Conservation (phyloP, 768 basidiomycete species). For the Termitomyces sp. region DNA sequence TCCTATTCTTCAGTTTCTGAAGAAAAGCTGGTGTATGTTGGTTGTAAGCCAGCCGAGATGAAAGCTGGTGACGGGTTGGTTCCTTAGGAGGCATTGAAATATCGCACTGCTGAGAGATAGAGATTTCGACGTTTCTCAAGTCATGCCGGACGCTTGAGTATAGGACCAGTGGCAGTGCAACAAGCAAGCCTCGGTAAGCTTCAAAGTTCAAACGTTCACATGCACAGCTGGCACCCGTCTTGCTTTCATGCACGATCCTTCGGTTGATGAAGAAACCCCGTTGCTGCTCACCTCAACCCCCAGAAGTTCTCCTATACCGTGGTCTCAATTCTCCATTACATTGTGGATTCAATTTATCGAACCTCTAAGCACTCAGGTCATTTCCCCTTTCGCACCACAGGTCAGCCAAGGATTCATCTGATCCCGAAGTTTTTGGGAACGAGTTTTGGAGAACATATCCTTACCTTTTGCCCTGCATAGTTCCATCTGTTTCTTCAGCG, state of each 20-base stretch:
- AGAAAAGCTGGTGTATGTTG: slow-evolving; percentile 60
- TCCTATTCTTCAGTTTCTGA: slow-evolving; percentile 56
- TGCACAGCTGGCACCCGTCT: not conserved
- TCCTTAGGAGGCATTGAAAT: slow-evolving; percentile 47
- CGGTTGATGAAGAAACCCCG: slow-evolving; percentile 56
- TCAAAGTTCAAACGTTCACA: too few species aligned
- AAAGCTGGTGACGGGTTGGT: slow-evolving; percentile 67
- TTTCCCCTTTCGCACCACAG: slow-evolving; percentile 72
- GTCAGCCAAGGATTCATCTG: slow-evolving; percentile 25
- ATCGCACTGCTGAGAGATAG: not conserved
- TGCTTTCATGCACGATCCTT: slow-evolving; percentile 1
- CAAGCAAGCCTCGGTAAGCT: not conserved
- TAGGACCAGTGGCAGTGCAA: too few species aligned
- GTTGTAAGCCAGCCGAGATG: slow-evolving; percentile 62
- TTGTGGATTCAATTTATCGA: slow-evolving; percentile 71
- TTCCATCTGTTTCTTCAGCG: slow-evolving; percentile 54
- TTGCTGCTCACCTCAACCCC: slow-evolving; percentile 36
- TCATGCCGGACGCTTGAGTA: not conserved
- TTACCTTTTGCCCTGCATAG: slow-evolving; percentile 64
- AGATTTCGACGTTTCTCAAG: not conserved
- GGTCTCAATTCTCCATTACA: slow-evolving; percentile 63
- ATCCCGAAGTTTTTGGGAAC: slow-evolving; percentile 37
- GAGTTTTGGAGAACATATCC: slow-evolving; percentile 49
- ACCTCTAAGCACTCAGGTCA: slow-evolving; percentile 69
- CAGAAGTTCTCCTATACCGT: slow-evolving; percentile 53